These are phyloP conservation scores for Hippophae tibetana DNA, from an alignment of 306 rosid species.

Conservation along the genomic window DNA sequence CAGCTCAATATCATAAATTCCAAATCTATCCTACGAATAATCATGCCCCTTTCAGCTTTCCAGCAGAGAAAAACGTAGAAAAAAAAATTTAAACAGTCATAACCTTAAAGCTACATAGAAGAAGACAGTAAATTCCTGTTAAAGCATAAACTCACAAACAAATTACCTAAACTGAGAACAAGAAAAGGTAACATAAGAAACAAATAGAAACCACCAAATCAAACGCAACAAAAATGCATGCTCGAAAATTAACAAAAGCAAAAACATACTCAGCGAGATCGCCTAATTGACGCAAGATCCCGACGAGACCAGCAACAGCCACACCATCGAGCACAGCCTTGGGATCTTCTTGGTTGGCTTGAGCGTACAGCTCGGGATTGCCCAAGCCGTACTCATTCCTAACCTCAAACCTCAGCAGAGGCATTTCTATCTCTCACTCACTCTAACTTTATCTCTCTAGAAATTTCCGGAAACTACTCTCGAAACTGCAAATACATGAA, in stretches of 20 bases:
- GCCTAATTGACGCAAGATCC: conserved; percentile 95
- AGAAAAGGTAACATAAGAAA: not conserved
- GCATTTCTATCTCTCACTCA: conserved; percentile 40
- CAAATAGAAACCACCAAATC: not conserved
- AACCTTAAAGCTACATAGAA: too few relatives aligned
- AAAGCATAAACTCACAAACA: not conserved
- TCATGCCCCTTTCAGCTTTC: too few relatives aligned
- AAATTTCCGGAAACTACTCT: not conserved
- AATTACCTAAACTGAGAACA: not conserved
- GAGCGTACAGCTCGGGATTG: conserved; percentile 56
- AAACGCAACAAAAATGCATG: not conserved
- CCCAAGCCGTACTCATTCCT: conserved; percentile 67
- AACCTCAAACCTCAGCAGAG: conserved; percentile 69
- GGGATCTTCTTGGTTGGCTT: conserved; percentile 66
- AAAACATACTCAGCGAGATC: conserved; percentile 92
- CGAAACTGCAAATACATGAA: conserved; percentile 20
- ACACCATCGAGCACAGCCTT: conserved; percentile 82
- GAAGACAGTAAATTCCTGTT: too few relatives aligned
- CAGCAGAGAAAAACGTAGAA: too few relatives aligned
- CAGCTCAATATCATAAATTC: too few relatives aligned
- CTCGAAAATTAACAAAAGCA: not conserved
- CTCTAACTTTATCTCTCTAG: conserved; percentile 2
- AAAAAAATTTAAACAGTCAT: too few relatives aligned
- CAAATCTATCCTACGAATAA: too few relatives aligned
- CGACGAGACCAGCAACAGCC: conserved; percentile 91